A percentile compares a stretch with the other conserved stretches of the same genome.
Conservation (phyloP, 148 eudicot genomes). For the Vaccinium myrtillus region DNA sequence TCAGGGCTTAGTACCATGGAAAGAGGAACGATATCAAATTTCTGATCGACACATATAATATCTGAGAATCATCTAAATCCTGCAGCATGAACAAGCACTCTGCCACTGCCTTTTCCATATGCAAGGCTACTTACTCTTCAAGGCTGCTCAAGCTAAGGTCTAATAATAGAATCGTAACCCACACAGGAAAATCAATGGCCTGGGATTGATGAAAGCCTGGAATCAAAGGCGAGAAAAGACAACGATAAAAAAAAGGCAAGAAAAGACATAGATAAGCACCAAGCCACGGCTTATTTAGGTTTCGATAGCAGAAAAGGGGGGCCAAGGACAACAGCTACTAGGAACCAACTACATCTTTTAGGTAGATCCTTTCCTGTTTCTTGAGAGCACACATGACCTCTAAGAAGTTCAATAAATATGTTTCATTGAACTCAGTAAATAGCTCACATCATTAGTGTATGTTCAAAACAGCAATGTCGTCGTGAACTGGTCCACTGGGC, state of each 20-base stretch:
- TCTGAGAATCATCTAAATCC: not conserved
- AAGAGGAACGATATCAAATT: not conserved
- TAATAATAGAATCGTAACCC: not conserved
- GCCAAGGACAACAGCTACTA: not conserved
- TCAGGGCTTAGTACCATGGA: not conserved
- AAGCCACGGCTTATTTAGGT: not conserved
- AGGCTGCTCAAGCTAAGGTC: not conserved
- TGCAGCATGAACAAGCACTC: not conserved
- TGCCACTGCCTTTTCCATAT: not conserved
- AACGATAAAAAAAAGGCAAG: not conserved
- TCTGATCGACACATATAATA: not conserved
- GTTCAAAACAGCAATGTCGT: not conserved
- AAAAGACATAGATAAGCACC: not conserved
- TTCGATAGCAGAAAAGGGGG: not conserved
- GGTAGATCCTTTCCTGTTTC: not conserved
- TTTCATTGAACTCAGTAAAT: not conserved
- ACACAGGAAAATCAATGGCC: not conserved
- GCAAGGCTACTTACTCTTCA: not conserved
- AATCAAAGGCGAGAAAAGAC: not conserved
- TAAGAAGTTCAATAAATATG: not conserved
- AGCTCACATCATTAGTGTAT: not conserved
- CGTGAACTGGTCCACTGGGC: not conserved
- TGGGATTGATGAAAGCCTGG: not conserved
- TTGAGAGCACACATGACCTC: not conserved
- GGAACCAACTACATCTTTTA: not conserved